Percentiles rank a stretch among this genome's conserved stretches.
Evolutionary conservation across 1,284 basidiomycete species (phyloP).

Genomic region (Moesziomyces sp.): DNA sequence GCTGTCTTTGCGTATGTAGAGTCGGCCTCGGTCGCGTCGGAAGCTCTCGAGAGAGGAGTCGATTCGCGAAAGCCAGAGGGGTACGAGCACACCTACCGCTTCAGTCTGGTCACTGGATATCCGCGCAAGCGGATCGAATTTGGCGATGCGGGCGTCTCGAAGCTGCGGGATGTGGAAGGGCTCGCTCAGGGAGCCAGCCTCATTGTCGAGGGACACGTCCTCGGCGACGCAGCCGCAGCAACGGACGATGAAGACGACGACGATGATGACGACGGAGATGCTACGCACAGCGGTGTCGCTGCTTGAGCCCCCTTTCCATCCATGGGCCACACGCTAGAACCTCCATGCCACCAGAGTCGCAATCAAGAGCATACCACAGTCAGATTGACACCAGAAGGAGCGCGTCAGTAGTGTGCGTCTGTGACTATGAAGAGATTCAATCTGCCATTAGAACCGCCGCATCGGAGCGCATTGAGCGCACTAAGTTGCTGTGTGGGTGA

Average conservation of each 20-base stretch:
- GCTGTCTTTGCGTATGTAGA: slow-evolving; percentile 57
- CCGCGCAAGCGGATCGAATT: slow-evolving; percentile 47
- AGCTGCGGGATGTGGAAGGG: slow-evolving; percentile 40
- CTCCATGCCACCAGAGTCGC: no score
- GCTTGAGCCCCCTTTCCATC: no score
- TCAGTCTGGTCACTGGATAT: slow-evolving; percentile 61
- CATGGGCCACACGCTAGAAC: no score
- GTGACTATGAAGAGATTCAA: no score
- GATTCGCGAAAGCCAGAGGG: slow-evolving; percentile 11
- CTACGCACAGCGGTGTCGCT: background rate
- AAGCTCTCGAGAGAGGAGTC: background rate
- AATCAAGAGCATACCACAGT: no score
- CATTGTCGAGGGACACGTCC: slow-evolving; percentile 51
- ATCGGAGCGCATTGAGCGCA: no score
- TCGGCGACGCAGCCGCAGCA: slow-evolving; percentile 12
- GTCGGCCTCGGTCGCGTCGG: slow-evolving; percentile 14
- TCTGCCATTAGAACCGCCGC: no score
- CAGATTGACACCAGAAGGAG: no score
- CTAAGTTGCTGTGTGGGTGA: no score
- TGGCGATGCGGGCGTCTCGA: background rate
- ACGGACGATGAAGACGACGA: slow-evolving; percentile 37
- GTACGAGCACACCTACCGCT: slow-evolving; percentile 49
- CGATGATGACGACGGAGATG: slow-evolving; percentile 16
- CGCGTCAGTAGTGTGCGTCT: no score
- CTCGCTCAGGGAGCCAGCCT: slow-evolving; percentile 53